Conservation (phyloP, 2,329 filamentous ascomycete genomes). For the Monilinia fructicola region DNA sequence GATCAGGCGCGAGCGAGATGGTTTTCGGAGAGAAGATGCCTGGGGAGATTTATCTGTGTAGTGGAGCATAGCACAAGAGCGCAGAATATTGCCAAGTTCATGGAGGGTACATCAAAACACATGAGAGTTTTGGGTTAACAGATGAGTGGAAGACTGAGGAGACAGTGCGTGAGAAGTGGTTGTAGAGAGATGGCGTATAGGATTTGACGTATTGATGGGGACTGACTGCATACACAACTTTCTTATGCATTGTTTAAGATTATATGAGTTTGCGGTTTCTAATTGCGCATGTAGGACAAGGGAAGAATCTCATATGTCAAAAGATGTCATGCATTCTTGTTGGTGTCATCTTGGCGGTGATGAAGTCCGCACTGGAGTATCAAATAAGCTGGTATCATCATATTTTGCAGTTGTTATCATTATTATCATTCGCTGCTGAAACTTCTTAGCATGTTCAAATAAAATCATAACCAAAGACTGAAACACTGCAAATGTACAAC, state of each 20-base stretch:
- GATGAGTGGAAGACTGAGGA: conserved; percentile 20
- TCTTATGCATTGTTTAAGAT: not conserved
- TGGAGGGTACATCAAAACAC: conserved; percentile 10
- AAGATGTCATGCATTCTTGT: not conserved
- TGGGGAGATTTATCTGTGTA: conserved; percentile 40
- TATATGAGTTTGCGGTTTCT: not conserved
- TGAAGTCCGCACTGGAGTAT: not conserved
- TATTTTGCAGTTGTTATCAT: no score
- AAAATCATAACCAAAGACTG: not conserved
- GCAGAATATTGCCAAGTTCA: conserved; percentile 26
- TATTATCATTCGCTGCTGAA: no score
- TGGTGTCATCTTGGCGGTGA: not conserved
- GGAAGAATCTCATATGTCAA: not conserved
- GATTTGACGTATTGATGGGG: not conserved
- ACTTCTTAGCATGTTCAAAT: not conserved
- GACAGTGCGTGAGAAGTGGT: conserved; percentile 26
- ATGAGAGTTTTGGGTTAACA: conserved; percentile 21
- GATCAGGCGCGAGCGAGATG: conserved; percentile 46
- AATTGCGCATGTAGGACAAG: not conserved
- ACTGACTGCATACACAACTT: not conserved
- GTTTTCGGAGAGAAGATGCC: conserved; percentile 44
- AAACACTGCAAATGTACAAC: not conserved
- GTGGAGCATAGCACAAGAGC: conserved; percentile 43
- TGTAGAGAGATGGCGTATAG: conserved; percentile 23
- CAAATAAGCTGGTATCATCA: no score